Evolutionary conservation across 106 monocot genomes (phyloP), one percentile per base, ranked within the genome.

Genomic region (Dendrobium huoshanense): DNA sequence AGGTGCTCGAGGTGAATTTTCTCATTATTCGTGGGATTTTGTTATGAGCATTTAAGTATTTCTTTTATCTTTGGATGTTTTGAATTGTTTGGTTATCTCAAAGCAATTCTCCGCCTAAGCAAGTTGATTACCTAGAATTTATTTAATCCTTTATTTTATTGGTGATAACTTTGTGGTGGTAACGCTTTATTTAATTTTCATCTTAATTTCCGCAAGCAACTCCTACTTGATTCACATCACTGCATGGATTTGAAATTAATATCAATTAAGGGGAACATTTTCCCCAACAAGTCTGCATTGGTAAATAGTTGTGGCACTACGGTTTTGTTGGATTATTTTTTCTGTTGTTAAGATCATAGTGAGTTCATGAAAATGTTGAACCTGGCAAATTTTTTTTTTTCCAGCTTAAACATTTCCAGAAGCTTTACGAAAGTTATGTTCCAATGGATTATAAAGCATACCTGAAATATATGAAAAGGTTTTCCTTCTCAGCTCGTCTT

Each of bases 381-480:
- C 25, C 25, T 51, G 49, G 24, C 55, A 25, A 16, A 20, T 73
- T 82, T 37, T 37, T 37, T 37, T 72, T 73, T 89, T 88, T 48
- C 68, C 85, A 96, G 96, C 90, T 96, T 44, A 93, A 96, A 81
- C 77, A 91, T 59, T 90, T 86, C 81, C 85, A 79, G 80, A 90
- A 91, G 80, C 80, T 81, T 67, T 95, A 95, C 85, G 95, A 95
- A 88, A 79, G 86, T 44, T 95, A 95, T 85, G 93, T 96, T 80
- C 93, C 93, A 65, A 96, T 96, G 96, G 81, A 86, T 48, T 96
- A 96, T 78, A 93, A 84, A 76, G 85, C 75, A 37, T 96, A 96
- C 85, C 79, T 96, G 77, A 96, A 88, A 82, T 87, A 72, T 27
- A 93, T 96, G 91, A 96, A 93, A 87, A 91, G 92, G 96, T 96